Conservation (phyloP, 169 alveolate genomes). For the Plasmodium gallinaceum region DNA sequence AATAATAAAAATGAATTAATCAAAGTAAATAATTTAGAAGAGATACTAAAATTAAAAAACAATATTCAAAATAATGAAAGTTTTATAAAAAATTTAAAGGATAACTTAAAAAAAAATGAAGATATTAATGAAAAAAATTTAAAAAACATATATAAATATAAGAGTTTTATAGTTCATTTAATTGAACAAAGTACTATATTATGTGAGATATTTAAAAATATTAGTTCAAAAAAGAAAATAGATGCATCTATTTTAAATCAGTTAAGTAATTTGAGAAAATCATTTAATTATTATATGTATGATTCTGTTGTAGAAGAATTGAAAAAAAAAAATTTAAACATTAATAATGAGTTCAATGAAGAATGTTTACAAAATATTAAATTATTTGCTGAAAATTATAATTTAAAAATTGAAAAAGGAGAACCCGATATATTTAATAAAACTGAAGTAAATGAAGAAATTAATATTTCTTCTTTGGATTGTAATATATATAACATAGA, state of each 20-base stretch:
- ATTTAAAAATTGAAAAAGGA: slow-evolving; percentile 6
- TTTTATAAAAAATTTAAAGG: slow-evolving; percentile 9
- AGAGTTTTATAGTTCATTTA: slow-evolving; percentile 27
- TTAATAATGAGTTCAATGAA: not conserved
- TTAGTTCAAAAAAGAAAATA: slow-evolving; percentile 7
- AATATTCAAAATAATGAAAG: slow-evolving; percentile 21
- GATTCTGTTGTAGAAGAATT: slow-evolving; percentile 20
- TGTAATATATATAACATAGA: too few species aligned
- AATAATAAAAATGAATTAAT: slow-evolving; percentile 39
- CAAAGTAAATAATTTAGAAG: slow-evolving; percentile 4
- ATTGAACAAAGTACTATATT: slow-evolving; percentile 22
- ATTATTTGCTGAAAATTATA: slow-evolving; percentile 13
- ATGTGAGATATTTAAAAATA: slow-evolving; percentile 27
- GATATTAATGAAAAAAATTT: slow-evolving; percentile 14
- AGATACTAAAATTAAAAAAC: slow-evolving; percentile 28
- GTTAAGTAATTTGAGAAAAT: slow-evolving; percentile 4
- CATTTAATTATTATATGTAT: not conserved
- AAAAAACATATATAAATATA: slow-evolving; percentile 20
- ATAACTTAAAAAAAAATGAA: slow-evolving; percentile 38
- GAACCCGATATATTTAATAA: not conserved
- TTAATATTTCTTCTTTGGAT: too few species aligned
- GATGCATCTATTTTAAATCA: slow-evolving; percentile 10
- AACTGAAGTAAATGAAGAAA: not conserved
- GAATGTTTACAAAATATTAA: slow-evolving; percentile 17
- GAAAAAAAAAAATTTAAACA: not conserved